Base-by-base conservation (phyloP, 371 early-diverging fungal species). In the Dichotomocladium elegans region DNA sequence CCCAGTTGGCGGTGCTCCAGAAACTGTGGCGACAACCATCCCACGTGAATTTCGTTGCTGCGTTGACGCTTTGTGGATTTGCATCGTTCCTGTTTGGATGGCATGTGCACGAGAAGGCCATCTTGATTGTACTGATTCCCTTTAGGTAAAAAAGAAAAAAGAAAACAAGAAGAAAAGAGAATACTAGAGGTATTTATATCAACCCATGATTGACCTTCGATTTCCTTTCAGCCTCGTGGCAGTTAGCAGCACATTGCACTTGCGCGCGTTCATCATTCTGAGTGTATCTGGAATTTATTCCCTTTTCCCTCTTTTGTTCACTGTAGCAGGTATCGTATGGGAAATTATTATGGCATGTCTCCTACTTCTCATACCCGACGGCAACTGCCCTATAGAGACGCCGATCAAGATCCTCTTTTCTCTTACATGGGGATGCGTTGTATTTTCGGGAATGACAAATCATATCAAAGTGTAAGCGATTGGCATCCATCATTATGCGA, bases 51-150 rank as follows among this genome's bases (percentile, higher is more conserved):
- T 92, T 96, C 51, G 24, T 94, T n/a, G 69, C 84, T 15, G 70
- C 87, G 0, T 58, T 95, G 14, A 82, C 86, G 2, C 69, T 93
- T 19, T 93, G 92, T 57, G 93, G 87, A 0, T 93, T 89, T 53
- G 82, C 89, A 1, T 91, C 96, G 24, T 98, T 87, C 68, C 59
- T 93, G 59, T 96, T 96, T 68, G 96, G 96, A 17, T 98, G 96
- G 96, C 98, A 98, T 68, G 98, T 98, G 7, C 98, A 98, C 61
- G 98, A 98, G 61, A 98, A 98, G 70, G 98, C 98, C 1, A 85
- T 95, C 11, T 68, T 98, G 66, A 55, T 95, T 57, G 83, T 92
- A 3, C 60, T 92, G 40, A 85, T 92, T 41, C 94, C 97, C 4
- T 78, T 93, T 61, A 79, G 86, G 83, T 71, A 69, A 58, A 31